A percentile compares a stretch with the other conserved stretches of the same genome.
Conservation (phyloP, 2,329 filamentous ascomycete genomes). For the Talaromyces sp. region DNA sequence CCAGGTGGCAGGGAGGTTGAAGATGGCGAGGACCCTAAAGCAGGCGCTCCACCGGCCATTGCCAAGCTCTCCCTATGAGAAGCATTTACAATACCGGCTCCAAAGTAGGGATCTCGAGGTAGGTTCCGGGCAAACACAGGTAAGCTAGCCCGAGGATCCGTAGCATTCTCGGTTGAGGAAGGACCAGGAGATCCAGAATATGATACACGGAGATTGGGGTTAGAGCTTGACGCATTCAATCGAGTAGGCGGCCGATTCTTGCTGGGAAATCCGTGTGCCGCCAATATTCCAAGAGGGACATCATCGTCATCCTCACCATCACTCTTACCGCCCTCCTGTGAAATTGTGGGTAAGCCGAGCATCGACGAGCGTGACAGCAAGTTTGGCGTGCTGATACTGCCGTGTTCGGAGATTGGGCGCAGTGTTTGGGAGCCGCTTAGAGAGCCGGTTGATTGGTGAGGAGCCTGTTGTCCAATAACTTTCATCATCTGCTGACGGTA, state of each 20-base stretch:
- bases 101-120: conserved; percentile 80
- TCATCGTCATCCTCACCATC: conserved; percentile 79
- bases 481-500: conserved; percentile 98
- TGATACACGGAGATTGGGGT: conserved; percentile 66
- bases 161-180: conserved; percentile 47
- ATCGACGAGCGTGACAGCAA: conserved; percentile 44
- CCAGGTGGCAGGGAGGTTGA: conserved; percentile 58
- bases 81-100: conserved; percentile 70
- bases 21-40: conserved; percentile 37
- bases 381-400: conserved; percentile 61
- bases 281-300: conserved; percentile 78
- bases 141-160: conserved; percentile 52
- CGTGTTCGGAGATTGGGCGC: conserved; percentile 56
- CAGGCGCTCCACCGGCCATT: conserved; percentile 59
- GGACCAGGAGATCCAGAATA: conserved; percentile 55
- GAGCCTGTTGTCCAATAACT: conserved; percentile 70
- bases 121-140: conserved; percentile 80
- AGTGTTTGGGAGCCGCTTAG: conserved; percentile 28
- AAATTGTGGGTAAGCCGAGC: conserved; percentile 32
- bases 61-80: conserved; percentile 71
- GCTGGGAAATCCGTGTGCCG: conserved; percentile 82
- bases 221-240: conserved; percentile 63
- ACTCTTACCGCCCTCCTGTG: conserved; percentile 39
- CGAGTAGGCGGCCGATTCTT: conserved; percentile 71
- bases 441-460: conserved; percentile 36